phyloP scores from a whole-genome alignment of 1,284 basidiomycete genomes.

The Cryptococcus sp. region DNA sequence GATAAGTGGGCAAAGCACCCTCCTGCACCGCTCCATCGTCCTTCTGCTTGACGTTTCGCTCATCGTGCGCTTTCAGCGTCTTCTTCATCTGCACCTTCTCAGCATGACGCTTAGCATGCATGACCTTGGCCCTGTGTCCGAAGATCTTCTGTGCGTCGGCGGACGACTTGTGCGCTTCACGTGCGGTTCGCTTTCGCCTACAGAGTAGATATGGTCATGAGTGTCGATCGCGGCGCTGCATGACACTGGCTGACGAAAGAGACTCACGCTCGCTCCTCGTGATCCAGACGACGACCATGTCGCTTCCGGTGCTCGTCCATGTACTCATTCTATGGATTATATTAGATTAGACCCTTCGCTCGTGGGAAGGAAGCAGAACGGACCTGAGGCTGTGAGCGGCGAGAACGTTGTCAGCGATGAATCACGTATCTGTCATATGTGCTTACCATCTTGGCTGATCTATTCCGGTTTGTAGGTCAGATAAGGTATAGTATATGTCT shows the following conservation, averaged over 20 bases:
- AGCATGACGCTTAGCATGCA: constrained; percentile 92
- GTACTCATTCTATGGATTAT: constrained; percentile 49
- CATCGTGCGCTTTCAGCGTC: constrained; percentile 98
- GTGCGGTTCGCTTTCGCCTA: constrained; percentile 92
- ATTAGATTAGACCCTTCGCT: background rate
- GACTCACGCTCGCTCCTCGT: constrained; percentile 53
- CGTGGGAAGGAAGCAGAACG: constrained; percentile 12
- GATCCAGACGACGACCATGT: constrained; percentile 53
- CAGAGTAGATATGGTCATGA: background rate
- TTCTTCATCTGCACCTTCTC: constrained; percentile 99
- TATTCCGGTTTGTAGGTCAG: constrained; percentile 7
- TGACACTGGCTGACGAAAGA: background rate
- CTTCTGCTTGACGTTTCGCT: constrained; percentile 94
- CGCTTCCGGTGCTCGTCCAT: constrained; percentile 55
- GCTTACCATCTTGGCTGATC: constrained; percentile 29
- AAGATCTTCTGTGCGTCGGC: constrained; percentile 89
- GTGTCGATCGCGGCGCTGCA: background rate
- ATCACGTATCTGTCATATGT: background rate
- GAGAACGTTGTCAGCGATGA: constrained; percentile 11
- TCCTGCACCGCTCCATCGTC: constrained; percentile 79
- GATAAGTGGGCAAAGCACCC: constrained; percentile 87
- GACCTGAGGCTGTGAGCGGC: constrained; percentile 43
- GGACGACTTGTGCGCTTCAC: constrained; percentile 84
- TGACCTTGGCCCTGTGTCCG: constrained; percentile 95
- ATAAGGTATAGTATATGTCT: background rate